These are phyloP conservation scores for Magnusiomyces tetraspermus DNA, from an alignment of 1,139 yeast genomes.

Conservation along the genomic window DNA sequence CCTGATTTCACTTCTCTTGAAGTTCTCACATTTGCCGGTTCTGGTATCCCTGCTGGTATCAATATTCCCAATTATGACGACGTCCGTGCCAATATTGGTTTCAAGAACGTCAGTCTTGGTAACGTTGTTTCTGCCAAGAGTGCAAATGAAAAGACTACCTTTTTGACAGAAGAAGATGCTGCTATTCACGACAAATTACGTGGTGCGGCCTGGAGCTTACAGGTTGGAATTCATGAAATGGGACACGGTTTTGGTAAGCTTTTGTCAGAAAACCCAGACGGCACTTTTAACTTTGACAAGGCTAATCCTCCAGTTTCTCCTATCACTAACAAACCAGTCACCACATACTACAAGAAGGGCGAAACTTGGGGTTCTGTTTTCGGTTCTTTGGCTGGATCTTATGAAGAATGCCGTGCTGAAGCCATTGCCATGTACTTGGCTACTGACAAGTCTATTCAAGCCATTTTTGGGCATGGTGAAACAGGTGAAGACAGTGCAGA, in stretches of 20 bases:
- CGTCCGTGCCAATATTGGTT: constrained; percentile 71
- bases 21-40: constrained; percentile 79
- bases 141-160: constrained; percentile 59
- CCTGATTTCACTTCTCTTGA: constrained; percentile 89
- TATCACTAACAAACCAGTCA: constrained; percentile 47
- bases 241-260: constrained; percentile 93
- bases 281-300: constrained; percentile 62
- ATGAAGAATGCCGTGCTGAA: constrained; percentile 90
- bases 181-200: constrained; percentile 59
- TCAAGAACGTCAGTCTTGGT: constrained; percentile 82
- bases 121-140: constrained; percentile 73
- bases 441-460: constrained; percentile 55
- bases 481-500: constrained; percentile 44
- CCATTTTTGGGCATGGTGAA: constrained; percentile 56
- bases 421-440: constrained; percentile 75
- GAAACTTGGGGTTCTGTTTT: constrained; percentile 87
- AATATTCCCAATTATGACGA: constrained; percentile 90
- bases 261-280: constrained; percentile 53
- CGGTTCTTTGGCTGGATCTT: constrained; percentile 74
- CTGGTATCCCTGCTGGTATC: constrained; percentile 89
- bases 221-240: constrained; percentile 84
- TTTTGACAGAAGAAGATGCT: constrained; percentile 45
- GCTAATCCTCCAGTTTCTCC: constrained; percentile 46
- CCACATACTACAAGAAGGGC: constrained; percentile 63
- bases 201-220: constrained; percentile 80